These are phyloP conservation scores for Chenopodium quinoa DNA, from an alignment of 148 eudicot genomes.

Conservation along the genomic window DNA sequence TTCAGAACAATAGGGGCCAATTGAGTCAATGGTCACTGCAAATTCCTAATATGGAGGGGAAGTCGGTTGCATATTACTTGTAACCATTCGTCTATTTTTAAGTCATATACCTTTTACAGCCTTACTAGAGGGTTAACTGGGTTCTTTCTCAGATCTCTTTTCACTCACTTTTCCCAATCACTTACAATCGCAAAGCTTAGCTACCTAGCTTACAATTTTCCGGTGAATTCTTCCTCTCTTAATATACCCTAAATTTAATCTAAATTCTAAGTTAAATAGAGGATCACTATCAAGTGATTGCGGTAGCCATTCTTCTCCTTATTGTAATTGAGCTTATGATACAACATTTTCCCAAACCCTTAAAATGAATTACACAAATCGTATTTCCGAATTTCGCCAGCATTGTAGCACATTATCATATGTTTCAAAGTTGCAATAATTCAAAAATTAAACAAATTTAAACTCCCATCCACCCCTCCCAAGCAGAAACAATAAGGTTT, in stretches of 20 bases:
- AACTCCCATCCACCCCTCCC: neutral
- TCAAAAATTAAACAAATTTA: neutral
- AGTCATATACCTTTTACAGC: too few relatives aligned
- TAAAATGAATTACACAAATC: neutral
- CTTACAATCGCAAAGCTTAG: neutral
- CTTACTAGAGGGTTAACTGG: too few relatives aligned
- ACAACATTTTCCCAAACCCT: neutral
- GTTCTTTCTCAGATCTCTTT: neutral
- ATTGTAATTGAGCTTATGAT: neutral
- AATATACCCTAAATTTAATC: neutral
- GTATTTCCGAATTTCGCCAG: neutral
- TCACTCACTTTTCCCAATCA: neutral
- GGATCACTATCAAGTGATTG: neutral
- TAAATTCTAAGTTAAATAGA: neutral
- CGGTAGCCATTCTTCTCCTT: neutral
- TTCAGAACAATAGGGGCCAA: neutral
- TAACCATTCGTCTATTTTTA: too few relatives aligned
- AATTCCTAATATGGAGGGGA: neutral
- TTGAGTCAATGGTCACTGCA: neutral
- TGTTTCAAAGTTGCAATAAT: neutral
- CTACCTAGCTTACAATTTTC: neutral
- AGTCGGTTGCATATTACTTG: too few relatives aligned
- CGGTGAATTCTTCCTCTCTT: neutral
- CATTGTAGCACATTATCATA: neutral
- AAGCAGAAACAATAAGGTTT: neutral